phyloP scores from a whole-genome alignment of 2,329 filamentous ascomycete species.

The Scytalidium sp. region DNA sequence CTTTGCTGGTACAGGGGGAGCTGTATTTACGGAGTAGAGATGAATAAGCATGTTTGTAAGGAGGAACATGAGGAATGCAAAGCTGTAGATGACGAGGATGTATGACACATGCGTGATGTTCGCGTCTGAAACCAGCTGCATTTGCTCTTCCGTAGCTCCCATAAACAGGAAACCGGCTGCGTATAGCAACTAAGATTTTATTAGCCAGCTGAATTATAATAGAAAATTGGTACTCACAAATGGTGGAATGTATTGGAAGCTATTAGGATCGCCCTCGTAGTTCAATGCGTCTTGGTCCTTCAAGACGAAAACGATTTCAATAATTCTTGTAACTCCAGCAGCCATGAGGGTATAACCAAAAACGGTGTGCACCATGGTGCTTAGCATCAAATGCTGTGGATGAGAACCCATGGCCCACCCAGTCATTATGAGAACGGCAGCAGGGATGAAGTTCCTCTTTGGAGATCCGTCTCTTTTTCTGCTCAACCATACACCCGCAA shows the following conservation, averaged over 20 bases:
- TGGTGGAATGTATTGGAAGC: conserved; percentile 68
- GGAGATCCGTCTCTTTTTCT: conserved; percentile 78
- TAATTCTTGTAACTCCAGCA: conserved; percentile 76
- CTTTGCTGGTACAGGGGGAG: conserved; percentile 32
- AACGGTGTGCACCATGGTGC: conserved; percentile 80
- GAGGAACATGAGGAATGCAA: conserved; percentile 87
- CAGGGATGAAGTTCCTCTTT: conserved; percentile 90
- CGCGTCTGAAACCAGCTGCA: conserved; percentile 70
- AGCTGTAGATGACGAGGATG: conserved; percentile 84
- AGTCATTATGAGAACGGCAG: conserved; percentile 85
- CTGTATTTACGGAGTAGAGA: conserved; percentile 67
- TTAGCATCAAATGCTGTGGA: conserved; percentile 78
- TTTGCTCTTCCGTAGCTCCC: conserved; percentile 96
- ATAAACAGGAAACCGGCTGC: conserved; percentile 96
- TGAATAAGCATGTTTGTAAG: conserved; percentile 84
- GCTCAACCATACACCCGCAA: conserved; percentile 91
- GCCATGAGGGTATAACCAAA: conserved; percentile 97
- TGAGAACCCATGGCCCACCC: conserved; percentile 96
- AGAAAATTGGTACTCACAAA: conserved; percentile 53
- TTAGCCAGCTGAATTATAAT: conserved; percentile 24
- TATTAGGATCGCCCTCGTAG: conserved; percentile 69
- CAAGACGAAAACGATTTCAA: conserved; percentile 88
- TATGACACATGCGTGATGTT: conserved; percentile 88
- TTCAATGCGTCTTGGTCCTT: conserved; percentile 65
- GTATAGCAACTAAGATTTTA: conserved; percentile 68